These are phyloP conservation scores for Pythium aristosporum DNA, from an alignment of 352 stramenopile species.

Conservation along the genomic window DNA sequence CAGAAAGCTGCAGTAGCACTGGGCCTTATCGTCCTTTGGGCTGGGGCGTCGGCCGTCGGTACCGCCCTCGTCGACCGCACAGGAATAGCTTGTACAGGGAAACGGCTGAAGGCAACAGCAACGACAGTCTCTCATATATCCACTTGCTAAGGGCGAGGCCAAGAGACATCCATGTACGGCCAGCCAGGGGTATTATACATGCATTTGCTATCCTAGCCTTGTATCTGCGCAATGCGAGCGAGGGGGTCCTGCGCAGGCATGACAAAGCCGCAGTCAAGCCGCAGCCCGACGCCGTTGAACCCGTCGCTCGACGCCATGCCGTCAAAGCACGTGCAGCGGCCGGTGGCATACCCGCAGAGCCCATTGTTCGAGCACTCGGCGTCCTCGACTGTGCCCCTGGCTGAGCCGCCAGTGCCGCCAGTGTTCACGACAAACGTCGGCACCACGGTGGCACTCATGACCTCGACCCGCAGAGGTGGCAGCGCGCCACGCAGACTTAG, in stretches of 20 bases:
- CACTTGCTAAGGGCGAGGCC: not conserved
- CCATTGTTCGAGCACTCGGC: slow-evolving; percentile 76
- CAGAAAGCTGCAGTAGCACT: not conserved
- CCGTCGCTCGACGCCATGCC: slow-evolving; percentile 71
- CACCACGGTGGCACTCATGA: slow-evolving; percentile 35
- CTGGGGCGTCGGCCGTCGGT: not conserved
- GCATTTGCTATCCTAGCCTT: not conserved
- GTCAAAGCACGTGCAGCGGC: slow-evolving; percentile 62
- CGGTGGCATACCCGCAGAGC: slow-evolving; percentile 54
- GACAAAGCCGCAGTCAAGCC: slow-evolving; percentile 64
- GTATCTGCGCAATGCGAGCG: slow-evolving; percentile 25
- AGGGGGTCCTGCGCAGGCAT: slow-evolving; percentile 41
- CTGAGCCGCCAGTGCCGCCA: slow-evolving; percentile 47
- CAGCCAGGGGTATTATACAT: not conserved
- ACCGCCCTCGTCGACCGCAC: not conserved
- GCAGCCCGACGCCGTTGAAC: slow-evolving; percentile 42
- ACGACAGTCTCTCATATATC: no score
- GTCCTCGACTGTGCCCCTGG: slow-evolving; percentile 67
- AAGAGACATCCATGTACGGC: not conserved
- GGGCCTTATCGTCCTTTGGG: not conserved
- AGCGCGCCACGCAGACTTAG: slow-evolving; percentile 54
- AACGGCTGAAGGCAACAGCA: no score
- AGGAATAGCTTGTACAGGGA: not conserved
- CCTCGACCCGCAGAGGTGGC: slow-evolving; percentile 41
- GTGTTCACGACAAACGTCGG: slow-evolving; percentile 53